Evolutionary conservation across 371 early-diverging fungal genomes (phyloP), one percentile per base, ranked within the genome.

Genomic region (Mortierella sp.): DNA sequence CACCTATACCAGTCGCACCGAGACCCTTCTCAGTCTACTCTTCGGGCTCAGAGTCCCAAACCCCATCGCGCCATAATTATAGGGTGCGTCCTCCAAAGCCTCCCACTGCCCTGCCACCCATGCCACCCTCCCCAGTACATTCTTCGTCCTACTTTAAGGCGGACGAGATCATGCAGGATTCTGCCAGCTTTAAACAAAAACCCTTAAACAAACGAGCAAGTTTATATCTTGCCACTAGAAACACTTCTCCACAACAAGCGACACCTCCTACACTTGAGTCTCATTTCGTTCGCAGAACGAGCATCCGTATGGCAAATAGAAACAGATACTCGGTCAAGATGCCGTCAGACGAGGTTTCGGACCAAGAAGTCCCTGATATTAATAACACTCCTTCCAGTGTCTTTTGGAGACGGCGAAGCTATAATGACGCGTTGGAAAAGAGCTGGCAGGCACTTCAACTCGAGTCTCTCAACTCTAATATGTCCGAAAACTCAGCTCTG

Each of bases 281-380:
- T 11, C 77, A 76, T 3, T 81, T 81, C 54, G 76, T 70, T 0
- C 76, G 83, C 20, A 70, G 75, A 64, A 81, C 83, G 1, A 81
- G 76, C 51, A 81, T 81, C 30, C 76, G 83, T 16, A 81, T 81
- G 77, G 83, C 58, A 3, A 64, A 63, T n/a, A 64, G 76, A n/a
- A 76, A 73, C 28, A 62, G 83, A n/a, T 81, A 81, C 26, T 81
- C 83, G 11, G 63, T 81, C 63, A 64, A 65, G 58, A 81, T 81
- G 83, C 83, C 83, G 3, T 55, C 73, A 11, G 83, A 76, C n/a
- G 68, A 70, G 9, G n/a, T 76, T 1, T 32, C 62, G 12, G 63
- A 66, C 9, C 40, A 66, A 32, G 32, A 14, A n/a, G 52, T 39
- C 22, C 61, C 58, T 4, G 37, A 5, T 45, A 30, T 28, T n/a